Evolutionary conservation across 2,329 filamentous ascomycete species (phyloP).

Genomic region (Clarireedia sp.): DNA sequence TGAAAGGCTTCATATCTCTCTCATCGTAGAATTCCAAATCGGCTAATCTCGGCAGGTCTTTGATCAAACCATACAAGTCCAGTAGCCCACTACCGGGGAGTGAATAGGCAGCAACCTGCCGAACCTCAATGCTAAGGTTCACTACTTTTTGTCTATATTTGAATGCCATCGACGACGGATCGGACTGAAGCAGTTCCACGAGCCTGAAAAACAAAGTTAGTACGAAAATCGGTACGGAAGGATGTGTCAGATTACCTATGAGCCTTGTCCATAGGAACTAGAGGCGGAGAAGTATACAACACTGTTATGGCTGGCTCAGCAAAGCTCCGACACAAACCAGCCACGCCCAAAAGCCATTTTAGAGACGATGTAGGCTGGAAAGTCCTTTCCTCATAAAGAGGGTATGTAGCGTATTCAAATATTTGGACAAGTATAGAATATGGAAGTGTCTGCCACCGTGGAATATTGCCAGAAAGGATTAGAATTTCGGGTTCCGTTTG

Average conservation of each 20-base stretch:
- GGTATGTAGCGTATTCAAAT: slow-evolving; percentile 58
- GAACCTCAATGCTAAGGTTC: slow-evolving; percentile 27
- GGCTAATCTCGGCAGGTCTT: slow-evolving; percentile 56
- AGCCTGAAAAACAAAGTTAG: slow-evolving; percentile 10
- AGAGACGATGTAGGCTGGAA: slow-evolving; percentile 37
- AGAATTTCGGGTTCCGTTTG: not conserved
- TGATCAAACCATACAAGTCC: slow-evolving; percentile 51
- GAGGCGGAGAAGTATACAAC: slow-evolving; percentile 61
- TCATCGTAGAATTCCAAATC: slow-evolving; percentile 66
- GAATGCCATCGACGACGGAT: slow-evolving; percentile 21
- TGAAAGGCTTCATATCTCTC: slow-evolving; percentile 59
- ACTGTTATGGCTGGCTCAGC: slow-evolving; percentile 65
- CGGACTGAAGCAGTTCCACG: slow-evolving; percentile 44
- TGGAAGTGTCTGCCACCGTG: slow-evolving; percentile 53
- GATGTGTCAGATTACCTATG: slow-evolving; percentile 28
- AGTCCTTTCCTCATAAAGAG: slow-evolving; percentile 39
- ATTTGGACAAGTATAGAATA: slow-evolving; percentile 64
- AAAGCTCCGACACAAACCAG: slow-evolving; percentile 56
- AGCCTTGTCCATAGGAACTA: slow-evolving; percentile 45
- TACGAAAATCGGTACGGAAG: too few relatives aligned
- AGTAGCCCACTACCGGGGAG: slow-evolving; percentile 46
- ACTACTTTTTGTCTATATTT: slow-evolving; percentile 28
- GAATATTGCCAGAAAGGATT: slow-evolving; percentile 33
- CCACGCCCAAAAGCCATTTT: slow-evolving; percentile 57
- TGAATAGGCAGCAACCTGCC: slow-evolving; percentile 44